Conservation (phyloP, 805 yeast species). For the Yarrowia osloensis region DNA sequence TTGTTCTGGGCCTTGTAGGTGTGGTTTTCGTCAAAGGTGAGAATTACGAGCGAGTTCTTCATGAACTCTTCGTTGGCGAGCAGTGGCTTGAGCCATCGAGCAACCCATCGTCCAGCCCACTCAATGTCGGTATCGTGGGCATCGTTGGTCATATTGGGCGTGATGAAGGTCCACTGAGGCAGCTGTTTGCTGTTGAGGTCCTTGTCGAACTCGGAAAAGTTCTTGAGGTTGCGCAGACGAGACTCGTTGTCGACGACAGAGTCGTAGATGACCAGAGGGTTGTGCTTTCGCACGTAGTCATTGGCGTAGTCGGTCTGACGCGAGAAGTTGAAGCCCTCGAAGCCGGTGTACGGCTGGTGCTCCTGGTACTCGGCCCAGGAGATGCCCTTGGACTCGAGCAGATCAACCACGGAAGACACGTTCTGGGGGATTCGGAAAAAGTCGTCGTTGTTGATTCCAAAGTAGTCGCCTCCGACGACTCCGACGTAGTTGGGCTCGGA, state of each 20-base stretch:
- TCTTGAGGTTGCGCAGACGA: slow-evolving; percentile 51
- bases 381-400: slow-evolving; percentile 49
- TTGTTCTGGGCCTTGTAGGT: slow-evolving; percentile 49
- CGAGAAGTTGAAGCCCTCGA: slow-evolving; percentile 50
- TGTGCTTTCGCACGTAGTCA: slow-evolving; percentile 56
- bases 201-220: slow-evolving; percentile 48
- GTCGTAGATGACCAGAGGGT: slow-evolving; percentile 51
- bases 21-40: slow-evolving; percentile 56
- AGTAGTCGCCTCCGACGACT: slow-evolving; percentile 55
- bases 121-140: slow-evolving; percentile 54
- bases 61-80: slow-evolving; percentile 52
- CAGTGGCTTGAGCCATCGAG: slow-evolving; percentile 49
- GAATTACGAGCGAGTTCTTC: slow-evolving; percentile 48
- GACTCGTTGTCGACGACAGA: slow-evolving; percentile 44
- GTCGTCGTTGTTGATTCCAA: slow-evolving; percentile 51
- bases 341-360: slow-evolving; percentile 56
- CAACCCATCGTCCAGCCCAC: slow-evolving; percentile 51
- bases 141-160: slow-evolving; percentile 57
- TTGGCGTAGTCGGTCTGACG: slow-evolving; percentile 49
- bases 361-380: slow-evolving; percentile 60
- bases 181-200: slow-evolving; percentile 48
- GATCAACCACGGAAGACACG: slow-evolving; percentile 52
- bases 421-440: slow-evolving; percentile 51
- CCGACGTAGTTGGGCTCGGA: slow-evolving; percentile 58
- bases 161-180: slow-evolving; percentile 57